These are phyloP conservation scores for carrot (Daucus carota) DNA, from an alignment of 129 eudicot genomes.

Conservation along the genomic window DNA sequence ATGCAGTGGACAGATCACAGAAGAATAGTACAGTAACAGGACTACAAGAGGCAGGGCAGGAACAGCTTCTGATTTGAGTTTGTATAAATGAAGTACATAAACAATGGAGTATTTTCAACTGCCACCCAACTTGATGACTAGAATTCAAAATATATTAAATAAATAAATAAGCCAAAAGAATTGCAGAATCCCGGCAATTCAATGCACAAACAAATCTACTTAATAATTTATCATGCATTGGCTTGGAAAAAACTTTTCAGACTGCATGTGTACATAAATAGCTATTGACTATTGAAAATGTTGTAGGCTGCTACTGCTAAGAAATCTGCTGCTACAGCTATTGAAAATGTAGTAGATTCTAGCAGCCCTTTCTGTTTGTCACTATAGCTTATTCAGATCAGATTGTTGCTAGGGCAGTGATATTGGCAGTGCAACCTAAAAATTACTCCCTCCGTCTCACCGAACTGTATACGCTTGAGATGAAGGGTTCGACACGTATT, in stretches of 20 bases:
- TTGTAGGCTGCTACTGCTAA: neutral
- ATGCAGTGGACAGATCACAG: too few relatives aligned
- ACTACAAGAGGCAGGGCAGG: neutral
- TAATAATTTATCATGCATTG: neutral
- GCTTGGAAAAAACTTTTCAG: too few relatives aligned
- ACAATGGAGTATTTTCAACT: neutral
- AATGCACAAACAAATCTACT: neutral
- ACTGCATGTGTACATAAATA: neutral
- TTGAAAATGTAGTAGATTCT: too few relatives aligned
- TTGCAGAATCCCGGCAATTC: neutral
- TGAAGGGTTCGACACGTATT: too few relatives aligned
- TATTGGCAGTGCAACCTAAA: too few relatives aligned
- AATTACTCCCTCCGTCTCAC: too few relatives aligned
- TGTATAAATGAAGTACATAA: neutral
- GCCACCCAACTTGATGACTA: neutral
- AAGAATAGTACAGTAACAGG: too few relatives aligned
- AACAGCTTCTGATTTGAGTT: neutral
- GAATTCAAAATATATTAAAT: neutral
- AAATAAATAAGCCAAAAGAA: neutral
- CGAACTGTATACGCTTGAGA: too few relatives aligned
- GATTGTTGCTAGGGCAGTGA: neutral
- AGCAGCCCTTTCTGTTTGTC: neutral
- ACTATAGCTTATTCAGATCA: neutral
- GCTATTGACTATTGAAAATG: neutral
- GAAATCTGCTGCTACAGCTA: too few relatives aligned